Percentiles rank a stretch among this genome's conserved stretches.
Conservation (phyloP, 179 eudicot genomes). For the Silene noctiflora region DNA sequence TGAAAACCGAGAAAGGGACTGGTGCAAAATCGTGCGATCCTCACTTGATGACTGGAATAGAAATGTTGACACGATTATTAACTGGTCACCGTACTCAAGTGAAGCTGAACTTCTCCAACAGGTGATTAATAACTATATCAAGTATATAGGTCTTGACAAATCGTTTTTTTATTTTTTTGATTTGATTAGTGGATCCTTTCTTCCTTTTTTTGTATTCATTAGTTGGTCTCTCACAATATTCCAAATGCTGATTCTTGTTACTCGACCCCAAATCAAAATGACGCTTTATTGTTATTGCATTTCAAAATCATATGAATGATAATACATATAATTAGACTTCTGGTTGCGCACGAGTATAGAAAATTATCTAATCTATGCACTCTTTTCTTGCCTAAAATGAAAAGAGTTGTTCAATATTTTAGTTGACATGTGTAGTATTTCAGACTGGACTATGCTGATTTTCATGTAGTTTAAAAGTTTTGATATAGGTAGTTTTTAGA, state of each 20-base stretch:
- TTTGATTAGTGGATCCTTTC: no score
- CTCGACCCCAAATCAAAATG: no score
- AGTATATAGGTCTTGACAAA: background rate
- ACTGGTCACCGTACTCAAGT: constrained; percentile 87
- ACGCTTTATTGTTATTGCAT: no score
- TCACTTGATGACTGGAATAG: constrained; percentile 60
- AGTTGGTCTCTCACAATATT: no score
- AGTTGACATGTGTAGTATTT: background rate
- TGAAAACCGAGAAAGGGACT: constrained; percentile 45
- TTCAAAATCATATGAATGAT: no score
- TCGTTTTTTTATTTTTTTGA: no score
- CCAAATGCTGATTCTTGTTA: no score
- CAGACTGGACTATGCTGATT: background rate
- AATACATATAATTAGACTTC: no score
- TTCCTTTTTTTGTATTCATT: no score
- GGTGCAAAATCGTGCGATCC: constrained; percentile 57
- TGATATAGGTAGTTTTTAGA: background rate
- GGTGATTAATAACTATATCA: constrained; percentile 37
- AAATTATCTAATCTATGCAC: no score
- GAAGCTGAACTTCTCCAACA: constrained; percentile 78
- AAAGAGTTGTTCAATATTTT: background rate
- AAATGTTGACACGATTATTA: constrained; percentile 63
- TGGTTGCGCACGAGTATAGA: no score
- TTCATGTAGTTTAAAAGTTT: background rate
- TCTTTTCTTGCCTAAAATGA: no score